These are phyloP conservation scores for Baorangia bicolor DNA, from an alignment of 768 basidiomycete genomes.

Conservation along the genomic window DNA sequence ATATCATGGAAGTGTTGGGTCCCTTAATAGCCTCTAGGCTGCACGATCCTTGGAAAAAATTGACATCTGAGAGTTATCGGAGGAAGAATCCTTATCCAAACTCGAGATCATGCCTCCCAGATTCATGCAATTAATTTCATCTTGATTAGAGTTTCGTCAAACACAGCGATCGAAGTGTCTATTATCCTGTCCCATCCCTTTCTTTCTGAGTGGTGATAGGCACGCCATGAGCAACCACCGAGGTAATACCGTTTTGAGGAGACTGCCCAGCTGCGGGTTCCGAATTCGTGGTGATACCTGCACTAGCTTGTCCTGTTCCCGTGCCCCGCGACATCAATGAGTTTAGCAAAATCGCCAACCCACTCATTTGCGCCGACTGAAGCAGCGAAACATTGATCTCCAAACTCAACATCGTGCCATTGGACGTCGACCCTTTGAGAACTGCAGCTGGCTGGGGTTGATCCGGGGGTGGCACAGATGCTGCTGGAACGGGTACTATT, in stretches of 20 bases:
- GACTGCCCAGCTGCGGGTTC: conserved; percentile 14
- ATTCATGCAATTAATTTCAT: conserved; percentile 6
- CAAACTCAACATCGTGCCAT: conserved; percentile 69
- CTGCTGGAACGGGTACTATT: conserved; percentile 65
- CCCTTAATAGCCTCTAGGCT: background rate
- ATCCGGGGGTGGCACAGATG: conserved; percentile 50
- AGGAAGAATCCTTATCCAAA: background rate
- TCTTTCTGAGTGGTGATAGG: conserved; percentile 18
- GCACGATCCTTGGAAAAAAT: background rate
- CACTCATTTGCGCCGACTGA: conserved; percentile 75
- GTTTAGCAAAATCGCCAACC: conserved; percentile 68
- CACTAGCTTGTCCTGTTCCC: conserved; percentile 22
- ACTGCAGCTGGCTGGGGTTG: conserved; percentile 76
- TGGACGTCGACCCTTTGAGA: conserved; percentile 65
- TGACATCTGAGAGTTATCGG: background rate
- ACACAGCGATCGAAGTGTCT: conserved; percentile 14
- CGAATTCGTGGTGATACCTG: conserved; percentile 3
- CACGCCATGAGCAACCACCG: conserved; percentile 3
- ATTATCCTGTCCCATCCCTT: conserved; percentile 22
- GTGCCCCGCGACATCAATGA: conserved; percentile 56
- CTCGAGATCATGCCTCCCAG: background rate
- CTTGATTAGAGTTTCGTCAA: conserved; percentile 7
- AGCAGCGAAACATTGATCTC: conserved; percentile 78
- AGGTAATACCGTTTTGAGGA: conserved; percentile 14
- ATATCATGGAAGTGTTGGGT: background rate